These are phyloP conservation scores for Gloeophyllum trabeum DNA, from an alignment of 768 basidiomycete genomes.

Conservation along the genomic window DNA sequence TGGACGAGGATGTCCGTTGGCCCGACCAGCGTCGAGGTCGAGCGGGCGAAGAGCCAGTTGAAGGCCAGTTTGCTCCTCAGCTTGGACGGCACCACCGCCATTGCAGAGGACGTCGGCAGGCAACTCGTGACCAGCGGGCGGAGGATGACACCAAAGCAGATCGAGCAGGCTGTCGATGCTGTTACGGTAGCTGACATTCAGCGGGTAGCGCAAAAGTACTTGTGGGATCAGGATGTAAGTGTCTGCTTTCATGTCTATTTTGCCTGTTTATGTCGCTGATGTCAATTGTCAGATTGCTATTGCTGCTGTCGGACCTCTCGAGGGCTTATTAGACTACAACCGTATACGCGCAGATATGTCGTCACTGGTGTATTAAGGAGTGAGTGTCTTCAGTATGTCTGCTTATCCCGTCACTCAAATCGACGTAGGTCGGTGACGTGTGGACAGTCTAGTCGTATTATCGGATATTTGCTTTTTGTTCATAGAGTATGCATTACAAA, in stretches of 20 bases:
- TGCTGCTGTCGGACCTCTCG: slow-evolving; percentile 82
- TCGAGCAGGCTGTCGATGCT: slow-evolving; percentile 85
- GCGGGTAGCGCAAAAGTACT: slow-evolving; percentile 90
- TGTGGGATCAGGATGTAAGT: slow-evolving; percentile 92
- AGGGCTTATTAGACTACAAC: slow-evolving; percentile 92
- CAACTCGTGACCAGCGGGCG: slow-evolving; percentile 92
- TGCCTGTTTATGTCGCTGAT: slow-evolving; percentile 2
- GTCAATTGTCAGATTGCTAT: slow-evolving; percentile 49
- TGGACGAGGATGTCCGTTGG: slow-evolving; percentile 92
- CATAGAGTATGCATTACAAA: too few species aligned
- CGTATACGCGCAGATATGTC: slow-evolving; percentile 80
- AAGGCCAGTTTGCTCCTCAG: slow-evolving; percentile 88
- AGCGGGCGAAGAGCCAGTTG: slow-evolving; percentile 96
- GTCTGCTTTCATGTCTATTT: slow-evolving; percentile 2
- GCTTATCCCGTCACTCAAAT: too few species aligned
- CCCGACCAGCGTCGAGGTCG: slow-evolving; percentile 79
- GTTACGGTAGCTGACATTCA: slow-evolving; percentile 85
- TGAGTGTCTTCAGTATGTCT: not conserved
- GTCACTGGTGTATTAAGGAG: slow-evolving; percentile 54
- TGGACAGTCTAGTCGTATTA: too few species aligned
- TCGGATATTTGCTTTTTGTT: too few species aligned
- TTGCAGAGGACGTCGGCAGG: slow-evolving; percentile 97
- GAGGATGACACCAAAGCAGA: slow-evolving; percentile 85
- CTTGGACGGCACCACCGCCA: slow-evolving; percentile 91
- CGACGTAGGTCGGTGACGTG: too few species aligned